Conservation (phyloP, 192 early-diverging fungal genomes). For the Mortierella hygrophila region DNA sequence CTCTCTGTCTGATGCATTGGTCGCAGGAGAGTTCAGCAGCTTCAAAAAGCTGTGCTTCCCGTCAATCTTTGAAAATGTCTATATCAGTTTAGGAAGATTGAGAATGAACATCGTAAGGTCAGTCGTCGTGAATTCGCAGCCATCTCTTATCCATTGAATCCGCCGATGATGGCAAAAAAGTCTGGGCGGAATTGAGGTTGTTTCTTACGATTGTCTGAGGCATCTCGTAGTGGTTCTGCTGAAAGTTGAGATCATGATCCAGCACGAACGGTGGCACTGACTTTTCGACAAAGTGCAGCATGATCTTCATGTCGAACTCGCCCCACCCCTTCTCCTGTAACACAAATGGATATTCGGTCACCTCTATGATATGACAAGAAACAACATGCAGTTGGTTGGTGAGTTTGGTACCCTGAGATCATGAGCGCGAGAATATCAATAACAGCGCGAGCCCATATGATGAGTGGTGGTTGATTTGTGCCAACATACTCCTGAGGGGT, state of each 20-base stretch:
- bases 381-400: not conserved
- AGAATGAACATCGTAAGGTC: not conserved
- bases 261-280: conserved; percentile 54
- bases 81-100: not conserved
- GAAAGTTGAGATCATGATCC: conserved; percentile 69
- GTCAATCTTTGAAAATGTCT: conserved; percentile 42
- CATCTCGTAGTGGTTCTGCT: conserved; percentile 59
- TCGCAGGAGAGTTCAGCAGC: conserved; percentile 22
- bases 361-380: conserved; percentile 43
- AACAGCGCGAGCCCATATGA: not conserved
- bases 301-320: conserved; percentile 72
- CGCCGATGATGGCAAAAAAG: not conserved
- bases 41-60: conserved; percentile 42
- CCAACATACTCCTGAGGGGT: conserved; percentile 57
- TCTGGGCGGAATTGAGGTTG: not conserved
- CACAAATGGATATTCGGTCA: conserved; percentile 62
- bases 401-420: not conserved
- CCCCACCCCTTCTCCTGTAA: conserved; percentile 74
- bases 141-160: not conserved
- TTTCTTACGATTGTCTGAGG: conserved; percentile 56
- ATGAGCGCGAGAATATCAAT: not conserved
- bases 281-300: conserved; percentile 64
- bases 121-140: not conserved
- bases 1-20: conserved; percentile 28
- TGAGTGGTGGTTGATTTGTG: not conserved